Conservation (phyloP, 2,329 filamentous ascomycete genomes). For the Microcyclospora tardicrescens region DNA sequence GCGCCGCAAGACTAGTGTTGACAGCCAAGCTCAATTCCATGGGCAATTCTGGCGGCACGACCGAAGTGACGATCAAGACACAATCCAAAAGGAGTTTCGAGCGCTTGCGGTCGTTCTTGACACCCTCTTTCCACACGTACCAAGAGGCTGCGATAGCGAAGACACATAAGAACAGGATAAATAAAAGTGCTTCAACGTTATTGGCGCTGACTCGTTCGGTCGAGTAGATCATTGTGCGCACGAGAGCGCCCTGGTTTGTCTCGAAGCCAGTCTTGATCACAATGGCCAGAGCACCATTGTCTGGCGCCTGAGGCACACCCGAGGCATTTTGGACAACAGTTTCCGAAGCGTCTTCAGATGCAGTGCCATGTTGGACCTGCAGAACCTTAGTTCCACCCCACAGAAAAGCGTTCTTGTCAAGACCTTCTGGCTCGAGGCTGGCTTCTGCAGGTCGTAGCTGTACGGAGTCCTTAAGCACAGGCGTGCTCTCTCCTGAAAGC, state of each 20-base stretch:
- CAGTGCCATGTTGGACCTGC: slow-evolving; percentile 78
- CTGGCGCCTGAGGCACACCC: slow-evolving; percentile 71
- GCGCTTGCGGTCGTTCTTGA: slow-evolving; percentile 84
- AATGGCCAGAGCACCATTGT: slow-evolving; percentile 85
- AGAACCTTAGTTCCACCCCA: slow-evolving; percentile 97
- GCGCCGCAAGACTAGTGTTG: slow-evolving; percentile 87
- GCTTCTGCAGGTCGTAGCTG: slow-evolving; percentile 78
- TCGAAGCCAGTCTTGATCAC: slow-evolving; percentile 97
- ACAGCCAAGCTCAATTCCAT: slow-evolving; percentile 97
- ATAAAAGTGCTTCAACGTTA: slow-evolving; percentile 88
- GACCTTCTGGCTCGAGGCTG: slow-evolving; percentile 67
- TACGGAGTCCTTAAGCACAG: slow-evolving; percentile 88
- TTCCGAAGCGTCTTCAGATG: slow-evolving; percentile 51
- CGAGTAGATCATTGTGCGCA: slow-evolving; percentile 99
- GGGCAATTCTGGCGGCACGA: slow-evolving; percentile 93
- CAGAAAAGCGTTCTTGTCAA: slow-evolving; percentile 94
- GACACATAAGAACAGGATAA: slow-evolving; percentile 90
- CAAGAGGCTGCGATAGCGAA: slow-evolving; percentile 96
- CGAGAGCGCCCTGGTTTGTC: slow-evolving; percentile 92
- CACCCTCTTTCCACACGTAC: slow-evolving; percentile 98
- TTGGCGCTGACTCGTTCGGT: slow-evolving; percentile 98
- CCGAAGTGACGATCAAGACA: slow-evolving; percentile 91
- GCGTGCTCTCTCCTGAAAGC: slow-evolving; percentile 96
- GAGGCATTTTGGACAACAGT: slow-evolving; percentile 54
- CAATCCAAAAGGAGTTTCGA: slow-evolving; percentile 96